Conservation (phyloP, 2,329 filamentous ascomycete species). For the Penicillium sp. region DNA sequence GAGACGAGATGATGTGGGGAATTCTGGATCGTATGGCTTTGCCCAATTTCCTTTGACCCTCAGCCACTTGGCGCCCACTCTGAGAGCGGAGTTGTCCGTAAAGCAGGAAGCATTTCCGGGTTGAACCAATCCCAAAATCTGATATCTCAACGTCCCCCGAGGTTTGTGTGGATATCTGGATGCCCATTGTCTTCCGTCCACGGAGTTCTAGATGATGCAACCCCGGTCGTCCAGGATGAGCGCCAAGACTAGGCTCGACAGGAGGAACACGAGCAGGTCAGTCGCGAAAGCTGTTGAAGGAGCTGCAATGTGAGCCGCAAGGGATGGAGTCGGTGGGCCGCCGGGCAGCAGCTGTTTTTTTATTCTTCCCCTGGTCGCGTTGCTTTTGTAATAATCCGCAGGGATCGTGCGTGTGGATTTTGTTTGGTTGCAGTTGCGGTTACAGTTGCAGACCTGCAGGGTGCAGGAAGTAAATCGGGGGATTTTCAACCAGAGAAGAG, state of each 20-base stretch:
- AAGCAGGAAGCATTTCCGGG: not conserved
- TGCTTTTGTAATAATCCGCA: constrained; percentile 16
- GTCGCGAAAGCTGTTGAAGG: constrained; percentile 1
- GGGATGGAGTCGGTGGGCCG: constrained; percentile 18
- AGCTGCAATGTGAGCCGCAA: constrained; percentile 33
- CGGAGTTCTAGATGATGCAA: not conserved
- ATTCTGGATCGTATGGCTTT: constrained; percentile 26
- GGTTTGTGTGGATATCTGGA: not conserved
- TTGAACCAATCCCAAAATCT: not conserved
- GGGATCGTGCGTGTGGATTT: constrained; percentile 15
- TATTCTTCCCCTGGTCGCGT: not conserved
- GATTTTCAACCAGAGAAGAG: constrained; percentile 1
- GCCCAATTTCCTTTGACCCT: constrained; percentile 13
- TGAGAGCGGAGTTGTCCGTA: constrained; percentile 26
- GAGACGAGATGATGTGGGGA: constrained; percentile 30
- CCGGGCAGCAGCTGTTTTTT: constrained; percentile 12
- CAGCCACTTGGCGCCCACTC: constrained; percentile 14
- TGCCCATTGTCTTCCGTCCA: no score
- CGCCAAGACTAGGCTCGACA: constrained; percentile 11
- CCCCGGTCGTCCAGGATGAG: not conserved
- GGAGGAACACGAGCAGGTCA: constrained; percentile 24
- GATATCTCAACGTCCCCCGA: no score
- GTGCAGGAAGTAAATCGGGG: not conserved
- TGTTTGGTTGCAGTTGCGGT: not conserved
- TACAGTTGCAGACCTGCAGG: constrained; percentile 2